Evolutionary conservation across 352 stramenopile genomes (phyloP).

Genomic region (Pythium coloratum): DNA sequence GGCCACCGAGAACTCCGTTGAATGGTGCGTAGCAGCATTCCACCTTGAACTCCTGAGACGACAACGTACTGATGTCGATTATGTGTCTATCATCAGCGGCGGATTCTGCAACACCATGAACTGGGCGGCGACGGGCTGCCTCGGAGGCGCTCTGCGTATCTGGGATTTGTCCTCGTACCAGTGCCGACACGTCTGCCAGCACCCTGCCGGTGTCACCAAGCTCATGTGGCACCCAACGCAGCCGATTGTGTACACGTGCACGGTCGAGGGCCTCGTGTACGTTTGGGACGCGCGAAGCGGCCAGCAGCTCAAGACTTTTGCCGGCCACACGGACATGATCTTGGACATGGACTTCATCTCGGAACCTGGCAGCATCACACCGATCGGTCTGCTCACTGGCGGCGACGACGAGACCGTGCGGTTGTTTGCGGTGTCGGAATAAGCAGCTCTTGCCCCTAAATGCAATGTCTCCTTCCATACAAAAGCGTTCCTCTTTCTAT

Average conservation of each 20-base stretch:
- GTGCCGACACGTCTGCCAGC: conserved; percentile 86
- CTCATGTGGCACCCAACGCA: conserved; percentile 88
- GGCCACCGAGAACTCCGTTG: conserved; percentile 80
- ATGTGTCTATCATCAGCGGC: conserved; percentile 49
- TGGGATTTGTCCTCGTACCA: conserved; percentile 93
- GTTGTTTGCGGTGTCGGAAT: conserved; percentile 67
- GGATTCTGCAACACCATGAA: conserved; percentile 94
- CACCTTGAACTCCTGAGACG: not conserved
- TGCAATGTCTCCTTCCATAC: not conserved
- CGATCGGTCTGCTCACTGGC: conserved; percentile 67
- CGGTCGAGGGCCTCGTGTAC: conserved; percentile 88
- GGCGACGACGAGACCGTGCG: conserved; percentile 84
- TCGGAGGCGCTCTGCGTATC: conserved; percentile 94
- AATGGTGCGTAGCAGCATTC: conserved; percentile 53
- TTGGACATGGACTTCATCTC: conserved; percentile 86
- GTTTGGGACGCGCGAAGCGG: conserved; percentile 91
- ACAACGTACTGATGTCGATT: not conserved
- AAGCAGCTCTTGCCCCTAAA: conserved; percentile 15
- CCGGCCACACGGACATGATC: conserved; percentile 91
- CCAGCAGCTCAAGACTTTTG: conserved; percentile 68
- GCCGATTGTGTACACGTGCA: conserved; percentile 87
- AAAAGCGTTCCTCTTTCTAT: not conserved
- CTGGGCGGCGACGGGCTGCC: conserved; percentile 94
- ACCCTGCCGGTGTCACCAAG: conserved; percentile 90
- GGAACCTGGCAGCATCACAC: conserved; percentile 37